Evolutionary conservation across 192 early-diverging fungal species (phyloP).

Genomic region (Coemansia furcata): DNA sequence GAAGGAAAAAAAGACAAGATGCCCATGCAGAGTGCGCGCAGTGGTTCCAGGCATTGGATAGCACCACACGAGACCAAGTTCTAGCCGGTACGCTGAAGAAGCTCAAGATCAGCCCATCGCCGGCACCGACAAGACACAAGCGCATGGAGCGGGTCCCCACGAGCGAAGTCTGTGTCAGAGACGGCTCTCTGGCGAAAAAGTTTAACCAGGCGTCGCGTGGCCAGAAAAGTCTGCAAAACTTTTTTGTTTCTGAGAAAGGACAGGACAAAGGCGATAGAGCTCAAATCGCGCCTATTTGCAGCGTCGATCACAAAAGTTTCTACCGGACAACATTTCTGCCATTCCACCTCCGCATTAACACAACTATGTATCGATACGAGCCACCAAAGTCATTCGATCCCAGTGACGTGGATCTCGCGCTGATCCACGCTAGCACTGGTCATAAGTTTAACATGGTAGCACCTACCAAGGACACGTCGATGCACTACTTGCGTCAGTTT

Average conservation of each 20-base stretch:
- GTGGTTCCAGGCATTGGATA: constrained; percentile 26
- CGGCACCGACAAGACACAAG: background rate
- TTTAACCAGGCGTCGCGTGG: constrained; percentile 15
- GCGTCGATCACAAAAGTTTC: constrained; percentile 8
- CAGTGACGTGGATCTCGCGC: constrained; percentile 30
- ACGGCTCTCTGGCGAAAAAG: background rate
- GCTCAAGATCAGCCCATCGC: constrained; percentile 9
- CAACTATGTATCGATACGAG: constrained; percentile 27
- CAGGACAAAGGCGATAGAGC: background rate
- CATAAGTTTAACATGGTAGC: background rate
- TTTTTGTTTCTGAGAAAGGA: constrained; percentile 28
- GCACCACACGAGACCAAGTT: constrained; percentile 16
- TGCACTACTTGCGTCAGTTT: background rate
- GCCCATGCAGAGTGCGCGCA: constrained; percentile 22
- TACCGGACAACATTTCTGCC: constrained; percentile 39
- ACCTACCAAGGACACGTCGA: background rate
- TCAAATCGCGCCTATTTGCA: background rate
- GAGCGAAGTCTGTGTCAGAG: background rate
- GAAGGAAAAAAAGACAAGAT: constrained; percentile 14
- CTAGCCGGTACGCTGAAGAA: constrained; percentile 28
- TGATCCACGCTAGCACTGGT: background rate
- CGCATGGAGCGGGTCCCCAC: background rate
- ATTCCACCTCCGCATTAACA: constrained; percentile 36
- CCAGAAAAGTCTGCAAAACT: constrained; percentile 43
- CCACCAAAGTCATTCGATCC: constrained; percentile 35